A percentile compares a stretch with the other conserved stretches of the same genome.
phyloP scores from a whole-genome alignment of 495 filamentous ascomycete genomes.

The Xylaria palmicola region DNA sequence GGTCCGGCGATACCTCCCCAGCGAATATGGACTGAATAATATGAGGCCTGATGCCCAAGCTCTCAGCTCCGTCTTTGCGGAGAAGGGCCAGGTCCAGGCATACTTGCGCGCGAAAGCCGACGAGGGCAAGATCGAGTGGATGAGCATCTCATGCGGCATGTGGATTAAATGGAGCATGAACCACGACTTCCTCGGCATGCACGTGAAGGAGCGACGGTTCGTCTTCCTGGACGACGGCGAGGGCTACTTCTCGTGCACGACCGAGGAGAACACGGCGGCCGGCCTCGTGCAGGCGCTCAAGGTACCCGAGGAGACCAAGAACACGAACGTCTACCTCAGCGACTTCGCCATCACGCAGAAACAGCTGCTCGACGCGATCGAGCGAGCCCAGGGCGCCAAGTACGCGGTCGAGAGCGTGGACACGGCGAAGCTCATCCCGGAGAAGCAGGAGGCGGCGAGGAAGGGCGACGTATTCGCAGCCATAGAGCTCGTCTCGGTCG shows the following conservation, averaged over 20 bases:
- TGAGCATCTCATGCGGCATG: slow-evolving; percentile 35
- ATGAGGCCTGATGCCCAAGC: slow-evolving; percentile 40
- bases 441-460: slow-evolving; percentile 23
- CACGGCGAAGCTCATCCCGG: slow-evolving; percentile 16
- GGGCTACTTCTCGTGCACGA: slow-evolving; percentile 39
- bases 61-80: slow-evolving; percentile 36
- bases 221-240: slow-evolving; percentile 44
- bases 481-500: slow-evolving; percentile 26
- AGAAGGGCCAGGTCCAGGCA: slow-evolving; percentile 44
- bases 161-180: slow-evolving; percentile 45
- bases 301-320: slow-evolving; percentile 40
- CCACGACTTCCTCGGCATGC: slow-evolving; percentile 33
- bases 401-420: slow-evolving; percentile 25
- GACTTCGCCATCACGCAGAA: slow-evolving; percentile 42
- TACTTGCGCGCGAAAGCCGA: slow-evolving; percentile 36
- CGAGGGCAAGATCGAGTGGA: slow-evolving; percentile 41
- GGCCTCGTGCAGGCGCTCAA: slow-evolving; percentile 35
- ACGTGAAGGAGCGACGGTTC: slow-evolving; percentile 30
- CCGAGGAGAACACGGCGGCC: slow-evolving; percentile 37
- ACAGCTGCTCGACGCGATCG: slow-evolving; percentile 36
- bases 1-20: slow-evolving; percentile 52
- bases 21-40: slow-evolving; percentile 72
- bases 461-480: slow-evolving; percentile 19
- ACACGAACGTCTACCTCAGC: slow-evolving; percentile 38
- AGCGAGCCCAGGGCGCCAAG: slow-evolving; percentile 32